These are phyloP conservation scores for Colletotrichum sublineola DNA, from an alignment of 2,329 filamentous ascomycete genomes.

Conservation along the genomic window DNA sequence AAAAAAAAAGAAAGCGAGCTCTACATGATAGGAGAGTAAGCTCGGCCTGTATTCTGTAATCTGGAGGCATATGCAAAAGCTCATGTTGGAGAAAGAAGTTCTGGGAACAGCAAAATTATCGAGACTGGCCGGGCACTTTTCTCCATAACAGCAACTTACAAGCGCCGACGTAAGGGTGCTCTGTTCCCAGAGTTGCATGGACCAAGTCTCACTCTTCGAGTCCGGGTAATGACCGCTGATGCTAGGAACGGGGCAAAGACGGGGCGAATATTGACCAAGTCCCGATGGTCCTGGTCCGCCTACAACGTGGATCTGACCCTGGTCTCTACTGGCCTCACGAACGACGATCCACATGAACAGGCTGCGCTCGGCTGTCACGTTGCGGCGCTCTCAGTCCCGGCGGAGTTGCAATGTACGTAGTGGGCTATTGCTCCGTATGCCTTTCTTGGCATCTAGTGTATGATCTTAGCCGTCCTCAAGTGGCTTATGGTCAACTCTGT, in stretches of 20 bases:
- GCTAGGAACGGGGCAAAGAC: background rate
- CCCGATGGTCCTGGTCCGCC: background rate
- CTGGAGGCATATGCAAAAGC: background rate
- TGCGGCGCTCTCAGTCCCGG: background rate
- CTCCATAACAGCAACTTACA: too few relatives aligned
- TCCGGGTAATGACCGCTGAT: background rate
- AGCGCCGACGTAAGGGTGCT: background rate
- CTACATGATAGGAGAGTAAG: background rate
- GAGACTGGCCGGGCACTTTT: background rate
- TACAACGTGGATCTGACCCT: background rate
- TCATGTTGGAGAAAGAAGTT: too few relatives aligned
- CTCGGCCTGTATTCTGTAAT: background rate
- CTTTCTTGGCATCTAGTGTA: background rate
- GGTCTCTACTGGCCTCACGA: background rate
- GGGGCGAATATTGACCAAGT: constrained; percentile 5
- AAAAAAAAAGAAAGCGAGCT: background rate
- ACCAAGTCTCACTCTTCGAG: background rate
- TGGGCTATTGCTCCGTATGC: constrained; percentile 2
- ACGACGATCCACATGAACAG: background rate
- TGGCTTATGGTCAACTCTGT: background rate
- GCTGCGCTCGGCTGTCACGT: background rate
- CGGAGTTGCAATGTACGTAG: background rate
- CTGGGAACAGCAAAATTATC: background rate
- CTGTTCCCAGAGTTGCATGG: background rate
- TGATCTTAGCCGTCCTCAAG: background rate